Percentiles rank a stretch among this genome's conserved stretches.
These are phyloP conservation scores for Colletotrichum sp. DNA, from an alignment of 2,329 filamentous ascomycete genomes.

Conservation along the genomic window DNA sequence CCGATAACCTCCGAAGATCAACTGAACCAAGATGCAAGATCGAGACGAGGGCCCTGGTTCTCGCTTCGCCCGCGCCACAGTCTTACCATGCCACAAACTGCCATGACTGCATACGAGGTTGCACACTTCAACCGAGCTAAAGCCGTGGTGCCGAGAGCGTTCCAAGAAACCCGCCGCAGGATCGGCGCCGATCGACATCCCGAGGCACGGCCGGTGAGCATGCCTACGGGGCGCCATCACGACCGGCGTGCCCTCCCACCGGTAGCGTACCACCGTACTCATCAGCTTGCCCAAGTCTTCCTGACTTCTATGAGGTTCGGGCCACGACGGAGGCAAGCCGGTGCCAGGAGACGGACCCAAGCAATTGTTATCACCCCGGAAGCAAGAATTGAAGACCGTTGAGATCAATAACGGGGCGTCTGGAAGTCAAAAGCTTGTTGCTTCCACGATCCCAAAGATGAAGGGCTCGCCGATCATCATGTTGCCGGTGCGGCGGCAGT, in stretches of 20 bases:
- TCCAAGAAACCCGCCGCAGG: not conserved
- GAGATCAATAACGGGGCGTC: not conserved
- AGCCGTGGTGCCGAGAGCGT: not conserved
- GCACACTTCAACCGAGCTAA: not conserved
- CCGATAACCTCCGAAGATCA: constrained; percentile 19
- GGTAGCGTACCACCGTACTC: not conserved
- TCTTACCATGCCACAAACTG: not conserved
- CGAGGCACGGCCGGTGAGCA: constrained; percentile 5
- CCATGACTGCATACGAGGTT: constrained; percentile 3
- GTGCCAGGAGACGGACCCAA: not conserved
- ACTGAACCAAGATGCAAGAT: constrained; percentile 11
- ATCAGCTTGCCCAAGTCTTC: not conserved
- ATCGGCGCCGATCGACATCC: constrained; percentile 18
- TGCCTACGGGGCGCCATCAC: not conserved
- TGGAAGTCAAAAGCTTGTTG: not conserved
- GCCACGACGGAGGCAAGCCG: not conserved
- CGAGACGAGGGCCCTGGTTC: not conserved
- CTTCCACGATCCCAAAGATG: not conserved
- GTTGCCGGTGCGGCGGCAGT: not conserved
- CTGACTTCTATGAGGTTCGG: not conserved
- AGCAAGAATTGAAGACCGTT: not conserved
- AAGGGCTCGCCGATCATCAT: not conserved
- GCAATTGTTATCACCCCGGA: too few relatives aligned
- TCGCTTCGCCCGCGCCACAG: constrained; percentile 1
- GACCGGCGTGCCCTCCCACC: not conserved